phyloP scores from a whole-genome alignment of 1,139 yeast genomes.

The Scheffersomyces lignicola region DNA sequence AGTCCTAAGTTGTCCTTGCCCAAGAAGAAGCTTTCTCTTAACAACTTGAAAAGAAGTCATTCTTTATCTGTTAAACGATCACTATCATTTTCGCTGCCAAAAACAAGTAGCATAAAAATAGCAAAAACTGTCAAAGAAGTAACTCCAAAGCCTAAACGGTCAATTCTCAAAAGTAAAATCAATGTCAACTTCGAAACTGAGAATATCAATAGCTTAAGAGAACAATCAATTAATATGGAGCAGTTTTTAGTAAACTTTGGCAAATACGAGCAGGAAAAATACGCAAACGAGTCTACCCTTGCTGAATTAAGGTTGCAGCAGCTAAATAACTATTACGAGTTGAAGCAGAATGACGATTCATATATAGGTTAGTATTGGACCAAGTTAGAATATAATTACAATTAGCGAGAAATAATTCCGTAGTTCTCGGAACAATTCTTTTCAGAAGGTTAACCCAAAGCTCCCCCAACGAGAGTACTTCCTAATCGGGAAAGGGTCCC shows the following conservation, averaged over 20 bases:
- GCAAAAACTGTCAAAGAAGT: not conserved
- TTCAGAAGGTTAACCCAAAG: not conserved
- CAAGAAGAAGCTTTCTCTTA: constrained; percentile 7
- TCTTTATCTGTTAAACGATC: not conserved
- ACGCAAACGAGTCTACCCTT: constrained; percentile 15
- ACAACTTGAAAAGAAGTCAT: constrained; percentile 7
- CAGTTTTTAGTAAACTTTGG: constrained; percentile 22
- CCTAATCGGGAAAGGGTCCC: constrained; percentile 2
- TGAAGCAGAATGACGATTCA: too few relatives aligned
- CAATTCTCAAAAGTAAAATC: constrained; percentile 24
- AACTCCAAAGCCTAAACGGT: constrained; percentile 10
- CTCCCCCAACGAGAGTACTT: not conserved
- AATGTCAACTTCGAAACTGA: constrained; percentile 23
- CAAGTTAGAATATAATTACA: not conserved
- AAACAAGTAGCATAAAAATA: not conserved
- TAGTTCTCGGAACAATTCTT: not conserved
- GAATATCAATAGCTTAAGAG: constrained; percentile 14
- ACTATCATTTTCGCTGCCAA: constrained; percentile 6
- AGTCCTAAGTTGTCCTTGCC: not conserved
- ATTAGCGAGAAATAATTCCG: too few relatives aligned
- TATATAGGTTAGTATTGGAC: too few relatives aligned
- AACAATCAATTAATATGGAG: constrained; percentile 18
- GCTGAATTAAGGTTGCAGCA: constrained; percentile 18
- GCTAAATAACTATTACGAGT: constrained; percentile 20
- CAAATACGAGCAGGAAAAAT: constrained; percentile 17